Conservation (phyloP, 108 stramenopile species). For the Nitzschia putrida region DNA sequence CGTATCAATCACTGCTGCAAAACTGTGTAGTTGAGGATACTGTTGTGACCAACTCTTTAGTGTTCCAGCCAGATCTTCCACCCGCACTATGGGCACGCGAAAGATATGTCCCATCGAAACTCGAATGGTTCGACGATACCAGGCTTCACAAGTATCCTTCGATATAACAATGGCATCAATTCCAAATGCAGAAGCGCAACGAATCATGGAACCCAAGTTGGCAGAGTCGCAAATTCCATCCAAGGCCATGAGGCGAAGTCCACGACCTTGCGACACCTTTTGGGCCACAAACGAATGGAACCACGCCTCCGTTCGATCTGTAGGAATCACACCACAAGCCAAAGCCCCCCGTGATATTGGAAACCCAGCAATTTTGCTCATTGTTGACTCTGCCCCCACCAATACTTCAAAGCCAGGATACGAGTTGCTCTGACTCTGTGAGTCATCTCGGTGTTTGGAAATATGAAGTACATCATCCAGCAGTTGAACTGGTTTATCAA, state of each 20-base stretch:
- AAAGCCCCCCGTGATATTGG: slow-evolving; percentile 66
- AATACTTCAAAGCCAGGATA: slow-evolving; percentile 58
- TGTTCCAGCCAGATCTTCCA: slow-evolving; percentile 45
- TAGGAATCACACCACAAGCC: slow-evolving; percentile 69
- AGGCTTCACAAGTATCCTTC: slow-evolving; percentile 73
- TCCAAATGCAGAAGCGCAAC: slow-evolving; percentile 70
- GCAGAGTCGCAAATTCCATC: slow-evolving; percentile 78
- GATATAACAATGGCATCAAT: slow-evolving; percentile 70
- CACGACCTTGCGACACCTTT: neutral
- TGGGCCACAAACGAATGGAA: slow-evolving; percentile 35
- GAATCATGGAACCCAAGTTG: slow-evolving; percentile 78
- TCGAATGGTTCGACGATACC: slow-evolving; percentile 74
- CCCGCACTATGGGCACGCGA: slow-evolving; percentile 59
- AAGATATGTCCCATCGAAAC: slow-evolving; percentile 80
- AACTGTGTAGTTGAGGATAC: slow-evolving; percentile 28
- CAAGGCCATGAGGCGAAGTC: slow-evolving; percentile 58
- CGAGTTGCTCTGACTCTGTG: neutral
- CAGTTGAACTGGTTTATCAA: slow-evolving; percentile 42
- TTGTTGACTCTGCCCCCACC: slow-evolving; percentile 49
- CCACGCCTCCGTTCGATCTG: slow-evolving; percentile 49
- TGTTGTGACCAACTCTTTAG: slow-evolving; percentile 6
- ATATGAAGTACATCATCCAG: slow-evolving; percentile 18
- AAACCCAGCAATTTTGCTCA: slow-evolving; percentile 67
- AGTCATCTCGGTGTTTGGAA: neutral
- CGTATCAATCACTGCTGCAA: slow-evolving; percentile 72